Conservation (phyloP, 1,284 basidiomycete species). For the Ceratobasidium sp. region DNA sequence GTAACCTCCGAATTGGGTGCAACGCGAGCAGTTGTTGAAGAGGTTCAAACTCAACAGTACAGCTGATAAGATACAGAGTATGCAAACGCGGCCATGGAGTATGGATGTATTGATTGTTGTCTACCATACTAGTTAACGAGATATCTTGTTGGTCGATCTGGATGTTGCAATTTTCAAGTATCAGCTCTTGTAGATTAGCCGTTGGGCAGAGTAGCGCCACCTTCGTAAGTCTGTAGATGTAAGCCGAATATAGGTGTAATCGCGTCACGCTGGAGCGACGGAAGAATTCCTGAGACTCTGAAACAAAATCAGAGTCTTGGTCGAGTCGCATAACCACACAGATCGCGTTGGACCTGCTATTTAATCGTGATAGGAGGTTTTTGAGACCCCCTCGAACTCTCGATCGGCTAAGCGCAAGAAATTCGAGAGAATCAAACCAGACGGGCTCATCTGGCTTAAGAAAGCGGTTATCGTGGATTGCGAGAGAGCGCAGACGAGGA, state of each 20-base stretch:
- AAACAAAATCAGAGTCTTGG: background rate
- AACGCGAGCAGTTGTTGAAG: background rate
- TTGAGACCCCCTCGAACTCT: background rate
- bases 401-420: background rate
- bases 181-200: background rate
- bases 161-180: background rate
- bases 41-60: background rate
- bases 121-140: background rate
- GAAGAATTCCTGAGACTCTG: background rate
- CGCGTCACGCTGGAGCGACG: slow-evolving; percentile 3
- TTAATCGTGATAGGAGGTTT: background rate
- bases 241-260: too few relatives aligned
- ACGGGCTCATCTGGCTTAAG: background rate
- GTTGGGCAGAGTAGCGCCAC: background rate
- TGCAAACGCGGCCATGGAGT: background rate
- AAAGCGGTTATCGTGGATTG: background rate
- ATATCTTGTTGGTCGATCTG: background rate
- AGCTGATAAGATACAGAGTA: background rate
- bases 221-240: background rate
- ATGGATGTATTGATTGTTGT: background rate
- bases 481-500: background rate
- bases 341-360: background rate
- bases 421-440: background rate
- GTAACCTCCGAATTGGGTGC: background rate
- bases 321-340: background rate